Evolutionary conservation across 1,284 basidiomycete species (phyloP).

Genomic region (Schizophyllum commune): DNA sequence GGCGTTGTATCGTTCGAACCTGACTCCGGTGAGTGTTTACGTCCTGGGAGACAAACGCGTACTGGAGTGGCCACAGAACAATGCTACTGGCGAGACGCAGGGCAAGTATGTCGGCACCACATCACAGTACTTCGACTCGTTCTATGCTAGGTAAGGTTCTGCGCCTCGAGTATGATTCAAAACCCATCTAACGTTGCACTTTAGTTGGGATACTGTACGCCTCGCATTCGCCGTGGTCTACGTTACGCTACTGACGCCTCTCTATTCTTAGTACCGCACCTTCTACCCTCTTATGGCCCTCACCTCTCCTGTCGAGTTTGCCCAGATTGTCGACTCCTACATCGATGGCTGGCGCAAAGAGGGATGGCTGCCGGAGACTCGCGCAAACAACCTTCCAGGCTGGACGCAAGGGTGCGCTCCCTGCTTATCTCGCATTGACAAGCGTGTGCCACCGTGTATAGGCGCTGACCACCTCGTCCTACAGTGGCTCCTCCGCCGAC

Average conservation of each 20-base stretch:
- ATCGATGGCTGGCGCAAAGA: constrained; percentile 63
- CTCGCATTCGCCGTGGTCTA: no score
- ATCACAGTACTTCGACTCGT: constrained; percentile 59
- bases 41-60: not conserved
- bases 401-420: constrained; percentile 49
- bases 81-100: constrained; percentile 61
- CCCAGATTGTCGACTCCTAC: constrained; percentile 62
- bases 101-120: constrained; percentile 48
- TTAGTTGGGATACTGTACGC: constrained; percentile 55
- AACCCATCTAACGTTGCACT: no score
- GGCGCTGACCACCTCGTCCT: no score
- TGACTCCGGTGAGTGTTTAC: constrained; percentile 45
- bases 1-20: constrained; percentile 51
- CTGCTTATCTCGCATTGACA: not conserved
- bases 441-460: no score
- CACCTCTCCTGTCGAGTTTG: constrained; percentile 56
- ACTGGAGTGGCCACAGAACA: constrained; percentile 36
- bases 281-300: constrained; percentile 60
- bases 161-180: not conserved
- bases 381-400: constrained; percentile 59
- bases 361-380: constrained; percentile 69
- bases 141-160: constrained; percentile 42
- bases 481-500: constrained; percentile 50
- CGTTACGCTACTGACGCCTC: not conserved
- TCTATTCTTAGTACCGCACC: constrained; percentile 57